Conservation (phyloP, 1,284 basidiomycete species). For the Calocybe gambosa region DNA sequence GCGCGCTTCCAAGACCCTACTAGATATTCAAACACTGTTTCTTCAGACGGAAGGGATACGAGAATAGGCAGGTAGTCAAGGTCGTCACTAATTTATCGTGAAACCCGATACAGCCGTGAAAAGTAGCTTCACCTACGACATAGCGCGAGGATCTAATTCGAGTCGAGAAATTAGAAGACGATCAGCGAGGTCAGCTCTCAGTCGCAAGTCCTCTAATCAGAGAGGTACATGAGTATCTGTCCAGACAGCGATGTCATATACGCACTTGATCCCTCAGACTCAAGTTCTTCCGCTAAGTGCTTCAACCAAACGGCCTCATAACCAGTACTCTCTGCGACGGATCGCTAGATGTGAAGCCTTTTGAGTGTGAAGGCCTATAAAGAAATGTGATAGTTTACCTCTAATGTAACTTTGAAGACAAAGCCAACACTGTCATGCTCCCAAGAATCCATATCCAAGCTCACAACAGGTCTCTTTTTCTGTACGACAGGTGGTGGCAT, state of each 20-base stretch:
- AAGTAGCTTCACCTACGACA: constrained; percentile 51
- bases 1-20: constrained; percentile 88
- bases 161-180: constrained; percentile 84
- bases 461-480: constrained; percentile 46
- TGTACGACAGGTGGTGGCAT: constrained; percentile 23
- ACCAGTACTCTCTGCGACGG: constrained; percentile 61
- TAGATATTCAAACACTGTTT: constrained; percentile 90
- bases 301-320: constrained; percentile 85
- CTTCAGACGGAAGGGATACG: constrained; percentile 69
- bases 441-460: constrained; percentile 63
- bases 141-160: constrained; percentile 69
- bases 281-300: constrained; percentile 65
- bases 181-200: constrained; percentile 63
- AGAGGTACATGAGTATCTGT: constrained; percentile 14
- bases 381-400: constrained; percentile 42
- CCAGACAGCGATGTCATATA: constrained; percentile 11
- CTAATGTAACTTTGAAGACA: constrained; percentile 77
- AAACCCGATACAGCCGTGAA: constrained; percentile 1
- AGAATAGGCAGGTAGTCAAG: constrained; percentile 70
- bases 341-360: constrained; percentile 41
- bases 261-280: constrained; percentile 58
- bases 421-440: constrained; percentile 62
- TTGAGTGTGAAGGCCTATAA: background rate
- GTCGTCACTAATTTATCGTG: constrained; percentile 56
- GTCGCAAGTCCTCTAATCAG: constrained; percentile 29